A percentile compares a stretch with the other conserved stretches of the same genome.
These are phyloP conservation scores for Quercus parvula DNA, from an alignment of 306 rosid species.

Conservation along the genomic window DNA sequence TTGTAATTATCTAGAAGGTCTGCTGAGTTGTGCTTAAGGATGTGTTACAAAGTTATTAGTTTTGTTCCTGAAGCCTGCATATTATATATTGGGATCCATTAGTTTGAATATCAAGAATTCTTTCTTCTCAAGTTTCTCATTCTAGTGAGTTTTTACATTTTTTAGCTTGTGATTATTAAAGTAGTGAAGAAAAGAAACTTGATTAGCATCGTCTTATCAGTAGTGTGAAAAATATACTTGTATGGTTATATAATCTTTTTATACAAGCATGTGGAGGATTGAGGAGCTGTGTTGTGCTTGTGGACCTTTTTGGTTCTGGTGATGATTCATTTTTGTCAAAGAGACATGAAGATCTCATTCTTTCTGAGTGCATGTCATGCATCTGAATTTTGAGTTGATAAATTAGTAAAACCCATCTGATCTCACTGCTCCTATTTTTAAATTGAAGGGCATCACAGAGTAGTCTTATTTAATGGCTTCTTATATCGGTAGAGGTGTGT, in stretches of 20 bases:
- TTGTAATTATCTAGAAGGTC: conserved; percentile 18
- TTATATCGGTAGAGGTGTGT: no score
- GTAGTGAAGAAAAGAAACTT: background rate
- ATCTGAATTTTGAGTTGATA: no score
- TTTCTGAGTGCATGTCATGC: no score
- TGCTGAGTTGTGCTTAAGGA: background rate
- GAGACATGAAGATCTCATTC: no score
- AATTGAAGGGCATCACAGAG: no score
- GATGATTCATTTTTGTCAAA: no score
- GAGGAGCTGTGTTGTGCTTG: background rate
- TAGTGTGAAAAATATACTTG: background rate
- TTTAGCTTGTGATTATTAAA: background rate
- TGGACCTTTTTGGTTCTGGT: no score
- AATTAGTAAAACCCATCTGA: no score
- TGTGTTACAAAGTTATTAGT: background rate
- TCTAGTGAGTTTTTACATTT: background rate
- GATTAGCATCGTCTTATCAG: background rate
- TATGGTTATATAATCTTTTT: background rate
- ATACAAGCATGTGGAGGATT: background rate
- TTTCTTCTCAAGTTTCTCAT: background rate
- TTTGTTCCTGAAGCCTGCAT: background rate
- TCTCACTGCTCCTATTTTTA: no score
- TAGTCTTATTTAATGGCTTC: no score
- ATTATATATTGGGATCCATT: background rate
- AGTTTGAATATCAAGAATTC: background rate